A percentile compares a stretch with the other conserved stretches of the same genome.
Evolutionary conservation across 345 rosid species (phyloP).

Genomic region (Chamaenerion angustifolium): DNA sequence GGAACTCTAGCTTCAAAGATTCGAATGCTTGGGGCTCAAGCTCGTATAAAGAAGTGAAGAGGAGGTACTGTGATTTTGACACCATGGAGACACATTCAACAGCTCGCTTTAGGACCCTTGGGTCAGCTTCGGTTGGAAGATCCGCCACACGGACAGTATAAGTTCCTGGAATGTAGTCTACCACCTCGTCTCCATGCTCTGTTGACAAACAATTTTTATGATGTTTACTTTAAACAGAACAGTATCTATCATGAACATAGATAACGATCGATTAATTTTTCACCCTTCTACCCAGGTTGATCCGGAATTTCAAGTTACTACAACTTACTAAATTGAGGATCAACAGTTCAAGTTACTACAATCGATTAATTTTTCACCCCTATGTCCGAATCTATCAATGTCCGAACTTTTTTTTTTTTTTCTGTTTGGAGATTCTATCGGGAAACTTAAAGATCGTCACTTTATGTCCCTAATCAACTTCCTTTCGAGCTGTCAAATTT

Average conservation of each 20-base stretch:
- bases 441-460: too few relatives aligned
- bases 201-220: background rate
- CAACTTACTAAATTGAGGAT: too few relatives aligned
- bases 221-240: background rate
- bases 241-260: background rate
- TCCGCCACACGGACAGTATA: conserved; percentile 21
- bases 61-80: conserved; percentile 15
- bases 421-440: too few relatives aligned
- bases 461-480: too few relatives aligned
- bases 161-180: conserved; percentile 26
- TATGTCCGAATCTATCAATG: too few relatives aligned
- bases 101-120: conserved; percentile 14
- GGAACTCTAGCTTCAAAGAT: background rate
- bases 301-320: too few relatives aligned
- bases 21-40: conserved; percentile 14
- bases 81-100: conserved; percentile 32
- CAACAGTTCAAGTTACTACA: too few relatives aligned
- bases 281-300: background rate
- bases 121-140: conserved; percentile 13
- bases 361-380: too few relatives aligned
- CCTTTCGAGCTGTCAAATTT: too few relatives aligned
- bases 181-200: conserved; percentile 24
- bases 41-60: conserved; percentile 13
- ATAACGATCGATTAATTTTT: background rate
- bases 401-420: too few relatives aligned